These are phyloP conservation scores for Aspergillus hiratsukae DNA, from an alignment of 2,329 filamentous ascomycete species.

Conservation along the genomic window DNA sequence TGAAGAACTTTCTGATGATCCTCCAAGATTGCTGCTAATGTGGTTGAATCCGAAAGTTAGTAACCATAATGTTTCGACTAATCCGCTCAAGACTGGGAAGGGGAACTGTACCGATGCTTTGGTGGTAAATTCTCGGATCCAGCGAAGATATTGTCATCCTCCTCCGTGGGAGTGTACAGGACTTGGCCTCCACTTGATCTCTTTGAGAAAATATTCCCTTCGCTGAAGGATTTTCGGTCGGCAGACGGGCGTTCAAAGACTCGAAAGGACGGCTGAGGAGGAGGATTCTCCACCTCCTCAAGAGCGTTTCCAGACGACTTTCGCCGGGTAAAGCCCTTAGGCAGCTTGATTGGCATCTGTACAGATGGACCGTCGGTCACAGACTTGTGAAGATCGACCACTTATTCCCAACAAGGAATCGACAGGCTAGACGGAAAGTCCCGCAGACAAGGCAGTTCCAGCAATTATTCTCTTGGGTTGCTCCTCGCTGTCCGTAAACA, in stretches of 20 bases:
- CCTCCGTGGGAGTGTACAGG: slow-evolving; percentile 32
- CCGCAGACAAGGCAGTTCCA: slow-evolving; percentile 5
- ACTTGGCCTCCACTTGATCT: slow-evolving; percentile 30
- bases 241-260: slow-evolving; percentile 49
- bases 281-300: slow-evolving; percentile 42
- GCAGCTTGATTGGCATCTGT: slow-evolving; percentile 53
- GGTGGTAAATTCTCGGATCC: slow-evolving; percentile 29
- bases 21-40: slow-evolving; percentile 46
- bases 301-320: slow-evolving; percentile 53
- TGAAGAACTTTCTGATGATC: slow-evolving; percentile 42
- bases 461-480: slow-evolving; percentile 4
- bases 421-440: slow-evolving; percentile 9
- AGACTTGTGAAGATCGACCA: background rate
- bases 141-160: slow-evolving; percentile 38
- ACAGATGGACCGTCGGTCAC: slow-evolving; percentile 4
- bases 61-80: background rate
- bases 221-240: slow-evolving; percentile 42
- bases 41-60: slow-evolving; percentile 20
- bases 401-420: slow-evolving; percentile 9
- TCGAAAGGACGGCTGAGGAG: slow-evolving; percentile 47
- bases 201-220: slow-evolving; percentile 33
- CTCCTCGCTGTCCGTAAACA: slow-evolving; percentile 17
- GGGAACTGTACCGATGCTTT: slow-evolving; percentile 34
- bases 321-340: slow-evolving; percentile 50
- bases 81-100: slow-evolving; percentile 6